Percentiles rank a stretch among this genome's conserved stretches.
Conservation (phyloP, 495 filamentous ascomycete species). For the Penicillium tannophilum region DNA sequence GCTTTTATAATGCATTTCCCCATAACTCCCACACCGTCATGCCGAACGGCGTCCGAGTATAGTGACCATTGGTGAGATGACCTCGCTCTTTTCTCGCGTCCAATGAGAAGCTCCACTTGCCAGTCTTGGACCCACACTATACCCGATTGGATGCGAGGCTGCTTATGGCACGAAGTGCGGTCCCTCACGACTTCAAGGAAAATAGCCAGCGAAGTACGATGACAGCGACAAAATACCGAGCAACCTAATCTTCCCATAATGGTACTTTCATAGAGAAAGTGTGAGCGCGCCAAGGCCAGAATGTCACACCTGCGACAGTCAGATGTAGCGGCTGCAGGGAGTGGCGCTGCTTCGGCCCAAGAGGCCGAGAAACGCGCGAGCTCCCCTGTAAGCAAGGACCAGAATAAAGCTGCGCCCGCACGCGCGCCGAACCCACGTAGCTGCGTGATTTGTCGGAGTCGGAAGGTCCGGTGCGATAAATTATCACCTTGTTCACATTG, state of each 20-base stretch:
- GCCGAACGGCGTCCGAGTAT: constrained; percentile 3
- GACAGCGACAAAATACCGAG: not conserved
- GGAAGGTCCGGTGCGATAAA: constrained; percentile 73
- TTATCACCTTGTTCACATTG: constrained; percentile 68
- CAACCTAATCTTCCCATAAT: not conserved
- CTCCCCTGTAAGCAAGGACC: not conserved
- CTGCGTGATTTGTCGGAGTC: constrained; percentile 57
- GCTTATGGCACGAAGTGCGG: constrained; percentile 3
- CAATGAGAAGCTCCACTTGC: constrained; percentile 4
- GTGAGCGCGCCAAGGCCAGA: not conserved
- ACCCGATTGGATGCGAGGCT: constrained; percentile 7
- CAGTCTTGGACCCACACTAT: constrained; percentile 6
- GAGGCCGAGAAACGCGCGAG: constrained; percentile 41
- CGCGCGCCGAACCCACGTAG: constrained; percentile 48
- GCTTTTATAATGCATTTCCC: not conserved
- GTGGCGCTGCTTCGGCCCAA: constrained; percentile 23
- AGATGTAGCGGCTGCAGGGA: not conserved
- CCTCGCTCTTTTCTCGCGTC: constrained; percentile 21
- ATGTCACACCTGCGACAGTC: constrained; percentile 18
- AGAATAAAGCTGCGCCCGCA: constrained; percentile 13
- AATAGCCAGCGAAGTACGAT: not conserved
- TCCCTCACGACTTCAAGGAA: not conserved
- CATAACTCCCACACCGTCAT: not conserved
- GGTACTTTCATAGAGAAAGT: not conserved
- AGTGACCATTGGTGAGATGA: constrained; percentile 2